Base-by-base conservation (phyloP, 176 grass and related monocot genomes). In the Melocanna baccifera region DNA sequence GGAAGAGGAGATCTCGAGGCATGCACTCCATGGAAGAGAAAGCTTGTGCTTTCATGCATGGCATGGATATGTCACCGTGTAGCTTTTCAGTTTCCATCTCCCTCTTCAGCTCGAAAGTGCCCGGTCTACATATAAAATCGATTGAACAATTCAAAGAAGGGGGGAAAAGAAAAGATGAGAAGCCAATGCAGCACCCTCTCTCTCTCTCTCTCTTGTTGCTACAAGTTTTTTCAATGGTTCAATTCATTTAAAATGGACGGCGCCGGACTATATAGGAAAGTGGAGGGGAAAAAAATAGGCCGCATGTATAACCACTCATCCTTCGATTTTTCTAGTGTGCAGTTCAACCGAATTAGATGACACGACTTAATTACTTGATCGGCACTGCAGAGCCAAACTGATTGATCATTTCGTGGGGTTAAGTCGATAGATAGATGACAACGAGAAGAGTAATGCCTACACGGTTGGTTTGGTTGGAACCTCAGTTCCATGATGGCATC, bases 1-100 rank as follows among this genome's bases (percentile, higher is more conserved):
- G 19, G 19, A 42, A 25, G 6, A 32, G 77, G 20, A 16, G 77
- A 81, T 81, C 65, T 81, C 79, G 79, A 43, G 65, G 66, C 79
- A 12, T 22, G 66, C 40, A 5, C 47, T 25, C 36, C n/a, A 39
- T 76, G 73, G 2, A 20, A 6, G 26, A 20, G 16, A 15, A 39
- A 12, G 43, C 4, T 39, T 51, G 42, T 64, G 43, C 36, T 12
- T 13, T 19, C 43, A 2, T 29, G 6, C 14, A 29, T 75, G 18
- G 6, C 14, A 29, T 75, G 18, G 48, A 37, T 36, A 32, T 11
- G 71, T 34, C 46, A 9, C 28, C 12, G 9, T 4, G 41, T 29
- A 13, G 67, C 69, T 29, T 72, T 72, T 19, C 11, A 2, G 25
- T 18, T 19, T 2, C 32, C 9, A 29, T 7, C 41, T 1, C 32